A percentile compares a stretch with the other conserved stretches of the same genome.
phyloP scores from a whole-genome alignment of 352 stramenopile genomes.

The Globisporangium iwayamae region DNA sequence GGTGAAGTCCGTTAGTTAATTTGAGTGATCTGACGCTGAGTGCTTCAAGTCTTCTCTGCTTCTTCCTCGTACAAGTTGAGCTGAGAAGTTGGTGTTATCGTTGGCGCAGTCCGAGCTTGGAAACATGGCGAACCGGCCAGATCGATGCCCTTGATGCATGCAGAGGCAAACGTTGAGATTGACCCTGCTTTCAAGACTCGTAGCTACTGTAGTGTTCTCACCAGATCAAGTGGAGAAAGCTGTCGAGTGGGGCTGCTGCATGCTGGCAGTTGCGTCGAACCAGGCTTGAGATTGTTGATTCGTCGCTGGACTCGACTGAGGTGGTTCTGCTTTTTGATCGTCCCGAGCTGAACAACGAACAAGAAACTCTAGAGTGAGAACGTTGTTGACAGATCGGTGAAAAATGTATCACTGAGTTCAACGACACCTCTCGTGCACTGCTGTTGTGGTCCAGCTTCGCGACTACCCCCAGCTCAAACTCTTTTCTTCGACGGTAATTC shows the following conservation, averaged over 20 bases:
- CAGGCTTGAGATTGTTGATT: slow-evolving; percentile 4
- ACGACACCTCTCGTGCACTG: not conserved
- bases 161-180: not conserved
- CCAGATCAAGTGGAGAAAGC: slow-evolving; percentile 13
- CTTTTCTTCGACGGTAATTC: slow-evolving; percentile 1
- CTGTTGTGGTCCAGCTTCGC: not conserved
- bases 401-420: not conserved
- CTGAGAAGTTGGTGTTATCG: not conserved
- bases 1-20: slow-evolving; percentile 17
- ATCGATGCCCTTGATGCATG: slow-evolving; percentile 8
- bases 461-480: slow-evolving; percentile 5
- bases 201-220: not conserved
- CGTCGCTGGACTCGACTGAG: slow-evolving; percentile 11
- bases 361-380: not conserved
- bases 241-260: not conserved
- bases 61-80: not conserved
- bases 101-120: not conserved
- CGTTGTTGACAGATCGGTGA: not conserved
- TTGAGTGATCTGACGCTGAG: slow-evolving; percentile 10
- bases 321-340: slow-evolving; percentile 13
- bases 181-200: not conserved
- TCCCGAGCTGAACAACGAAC: slow-evolving; percentile 1
- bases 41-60: not conserved
- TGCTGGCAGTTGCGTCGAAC: not conserved
- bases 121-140: not conserved